Conservation (phyloP, 225 moss, liverwort and hornwort species). For the Asterella californica region DNA sequence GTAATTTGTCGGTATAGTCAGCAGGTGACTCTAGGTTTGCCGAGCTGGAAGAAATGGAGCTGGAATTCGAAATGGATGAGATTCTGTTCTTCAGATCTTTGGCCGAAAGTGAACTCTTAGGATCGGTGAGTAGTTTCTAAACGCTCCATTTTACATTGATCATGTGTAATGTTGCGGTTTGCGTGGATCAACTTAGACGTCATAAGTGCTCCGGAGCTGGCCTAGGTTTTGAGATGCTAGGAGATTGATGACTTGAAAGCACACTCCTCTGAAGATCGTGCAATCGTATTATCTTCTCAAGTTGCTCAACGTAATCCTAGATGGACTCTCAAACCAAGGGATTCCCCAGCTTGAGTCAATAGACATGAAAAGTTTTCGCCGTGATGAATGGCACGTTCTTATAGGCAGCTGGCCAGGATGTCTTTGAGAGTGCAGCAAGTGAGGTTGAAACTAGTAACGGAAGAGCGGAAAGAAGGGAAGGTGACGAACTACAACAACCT, state of each 20-base stretch:
- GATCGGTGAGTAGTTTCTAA: constrained; percentile 35
- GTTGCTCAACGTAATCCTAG: background rate
- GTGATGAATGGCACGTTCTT: constrained; percentile 8
- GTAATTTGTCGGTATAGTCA: constrained; percentile 46
- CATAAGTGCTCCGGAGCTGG: background rate
- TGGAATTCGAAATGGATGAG: constrained; percentile 96
- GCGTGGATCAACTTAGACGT: background rate
- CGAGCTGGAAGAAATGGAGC: constrained; percentile 89
- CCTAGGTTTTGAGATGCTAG: background rate
- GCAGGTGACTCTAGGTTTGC: constrained; percentile 70
- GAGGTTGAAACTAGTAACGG: constrained; percentile 53
- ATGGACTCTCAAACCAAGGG: background rate
- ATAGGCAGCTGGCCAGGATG: constrained; percentile 54
- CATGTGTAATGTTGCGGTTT: background rate
- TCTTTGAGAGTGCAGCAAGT: constrained; percentile 68
- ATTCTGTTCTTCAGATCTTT: constrained; percentile 87
- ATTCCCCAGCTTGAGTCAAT: background rate
- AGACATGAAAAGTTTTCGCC: background rate
- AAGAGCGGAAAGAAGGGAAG: constrained; percentile 47
- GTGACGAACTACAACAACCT: constrained; percentile 26
- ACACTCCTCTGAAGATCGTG: background rate
- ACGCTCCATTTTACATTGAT: background rate
- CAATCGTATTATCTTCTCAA: background rate
- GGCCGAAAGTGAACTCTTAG: constrained; percentile 73
- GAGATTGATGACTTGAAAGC: background rate